phyloP scores from a whole-genome alignment of 768 basidiomycete species.

The Tulasnella sp. region DNA sequence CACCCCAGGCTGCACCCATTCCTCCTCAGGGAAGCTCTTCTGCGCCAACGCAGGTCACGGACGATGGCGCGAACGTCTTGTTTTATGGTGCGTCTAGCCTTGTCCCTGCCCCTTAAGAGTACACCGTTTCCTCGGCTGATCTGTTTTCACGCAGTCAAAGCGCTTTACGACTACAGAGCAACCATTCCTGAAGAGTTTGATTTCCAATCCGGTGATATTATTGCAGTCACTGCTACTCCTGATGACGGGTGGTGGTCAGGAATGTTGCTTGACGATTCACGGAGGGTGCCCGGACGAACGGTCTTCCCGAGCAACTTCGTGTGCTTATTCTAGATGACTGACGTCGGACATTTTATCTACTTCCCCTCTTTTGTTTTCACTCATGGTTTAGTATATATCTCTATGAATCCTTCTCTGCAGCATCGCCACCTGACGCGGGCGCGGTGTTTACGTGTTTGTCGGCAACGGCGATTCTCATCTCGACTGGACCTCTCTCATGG shows the following conservation, averaged over 20 bases:
- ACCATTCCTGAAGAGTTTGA: slow-evolving; percentile 91
- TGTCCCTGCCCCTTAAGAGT: neutral
- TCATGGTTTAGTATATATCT: neutral
- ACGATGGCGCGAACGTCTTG: slow-evolving; percentile 71
- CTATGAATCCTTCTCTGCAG: slow-evolving; percentile 3
- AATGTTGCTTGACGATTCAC: slow-evolving; percentile 65
- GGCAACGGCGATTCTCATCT: neutral
- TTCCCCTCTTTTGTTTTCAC: neutral
- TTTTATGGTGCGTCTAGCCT: slow-evolving; percentile 67
- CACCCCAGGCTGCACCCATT: neutral
- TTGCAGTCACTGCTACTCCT: slow-evolving; percentile 87
- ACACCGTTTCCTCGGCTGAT: neutral
- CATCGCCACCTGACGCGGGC: too few species aligned
- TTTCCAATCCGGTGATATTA: slow-evolving; percentile 91
- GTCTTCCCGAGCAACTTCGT: slow-evolving; percentile 89
- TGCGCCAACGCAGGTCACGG: slow-evolving; percentile 71
- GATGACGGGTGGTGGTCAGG: slow-evolving; percentile 99
- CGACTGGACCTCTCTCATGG: slow-evolving; percentile 42
- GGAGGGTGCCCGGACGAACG: slow-evolving; percentile 62
- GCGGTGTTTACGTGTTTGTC: neutral
- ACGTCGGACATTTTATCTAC: slow-evolving; percentile 53
- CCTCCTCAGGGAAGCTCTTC: slow-evolving; percentile 11
- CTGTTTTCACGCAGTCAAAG: slow-evolving; percentile 53
- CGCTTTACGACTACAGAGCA: slow-evolving; percentile 78
- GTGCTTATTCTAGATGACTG: slow-evolving; percentile 49